phyloP scores from a whole-genome alignment of 805 yeast species.

The Metschnikowia bowlesiae region DNA sequence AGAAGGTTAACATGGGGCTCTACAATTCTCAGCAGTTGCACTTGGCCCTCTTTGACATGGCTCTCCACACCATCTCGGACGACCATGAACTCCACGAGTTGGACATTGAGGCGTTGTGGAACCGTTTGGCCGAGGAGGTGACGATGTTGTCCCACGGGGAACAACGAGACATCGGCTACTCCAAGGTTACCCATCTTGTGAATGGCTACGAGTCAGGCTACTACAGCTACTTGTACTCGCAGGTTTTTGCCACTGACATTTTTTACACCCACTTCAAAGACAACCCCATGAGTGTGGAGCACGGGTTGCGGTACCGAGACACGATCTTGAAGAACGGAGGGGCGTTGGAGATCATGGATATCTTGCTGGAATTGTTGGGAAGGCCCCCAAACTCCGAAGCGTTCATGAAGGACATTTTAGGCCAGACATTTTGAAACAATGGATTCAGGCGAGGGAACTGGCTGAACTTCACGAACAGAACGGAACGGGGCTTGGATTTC shows the following conservation, averaged over 20 bases:
- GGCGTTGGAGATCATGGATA: constrained; percentile 61
- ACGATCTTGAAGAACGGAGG: constrained; percentile 70
- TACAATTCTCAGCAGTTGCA: constrained; percentile 70
- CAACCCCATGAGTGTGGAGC: constrained; percentile 59
- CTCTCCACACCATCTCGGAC: constrained; percentile 49
- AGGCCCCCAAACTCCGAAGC: constrained; percentile 73
- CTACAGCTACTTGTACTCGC: constrained; percentile 83
- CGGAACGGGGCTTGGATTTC: too few relatives aligned
- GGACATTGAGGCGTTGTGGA: constrained; percentile 60
- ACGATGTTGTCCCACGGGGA: constrained; percentile 56
- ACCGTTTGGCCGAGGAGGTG: constrained; percentile 57
- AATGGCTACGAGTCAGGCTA: constrained; percentile 86
- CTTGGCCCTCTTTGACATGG: constrained; percentile 75
- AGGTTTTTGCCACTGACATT: constrained; percentile 81
- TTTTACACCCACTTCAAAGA: constrained; percentile 63
- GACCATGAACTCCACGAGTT: constrained; percentile 40
- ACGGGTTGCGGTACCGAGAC: constrained; percentile 68
- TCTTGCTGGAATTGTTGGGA: constrained; percentile 62
- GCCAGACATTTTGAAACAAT: constrained; percentile 3
- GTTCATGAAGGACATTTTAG: constrained; percentile 58
- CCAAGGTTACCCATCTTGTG: constrained; percentile 73
- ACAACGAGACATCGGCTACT: constrained; percentile 57
- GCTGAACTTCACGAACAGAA: too few relatives aligned
- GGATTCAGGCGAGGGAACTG: too few relatives aligned
- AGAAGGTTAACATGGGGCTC: constrained; percentile 63